phyloP scores from a whole-genome alignment of 169 alveolate species.

The Plasmodium inui region DNA sequence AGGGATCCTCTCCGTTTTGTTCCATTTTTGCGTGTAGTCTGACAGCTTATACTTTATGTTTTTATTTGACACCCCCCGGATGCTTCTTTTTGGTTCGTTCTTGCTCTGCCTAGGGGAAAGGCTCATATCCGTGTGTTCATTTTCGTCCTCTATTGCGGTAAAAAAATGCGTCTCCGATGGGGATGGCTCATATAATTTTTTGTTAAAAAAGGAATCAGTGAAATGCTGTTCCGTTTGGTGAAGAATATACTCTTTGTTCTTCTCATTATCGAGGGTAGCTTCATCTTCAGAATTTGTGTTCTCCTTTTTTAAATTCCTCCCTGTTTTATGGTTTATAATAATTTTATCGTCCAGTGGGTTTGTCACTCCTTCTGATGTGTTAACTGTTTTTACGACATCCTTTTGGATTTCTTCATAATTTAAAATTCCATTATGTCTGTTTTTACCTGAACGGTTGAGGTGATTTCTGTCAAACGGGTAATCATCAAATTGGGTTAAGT shows the following conservation, averaged over 20 bases:
- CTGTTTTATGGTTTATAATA: background rate
- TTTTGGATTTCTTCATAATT: background rate
- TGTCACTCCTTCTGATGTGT: background rate
- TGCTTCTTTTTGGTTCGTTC: background rate
- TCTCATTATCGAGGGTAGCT: background rate
- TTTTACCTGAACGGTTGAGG: constrained; percentile 13
- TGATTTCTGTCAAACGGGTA: background rate
- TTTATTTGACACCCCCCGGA: background rate
- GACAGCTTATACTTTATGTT: constrained; percentile 47
- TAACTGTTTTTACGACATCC: background rate
- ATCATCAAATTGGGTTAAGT: background rate
- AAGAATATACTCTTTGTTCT: background rate
- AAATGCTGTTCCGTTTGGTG: background rate
- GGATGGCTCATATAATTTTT: constrained; percentile 5
- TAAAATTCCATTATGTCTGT: background rate
- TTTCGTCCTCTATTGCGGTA: background rate
- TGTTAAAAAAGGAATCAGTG: background rate
- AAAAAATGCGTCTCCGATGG: constrained; percentile 24
- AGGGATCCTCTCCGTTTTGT: background rate
- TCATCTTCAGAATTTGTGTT: constrained; percentile 7
- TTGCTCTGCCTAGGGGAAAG: constrained; percentile 3
- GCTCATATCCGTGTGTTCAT: background rate
- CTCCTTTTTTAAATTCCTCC: background rate
- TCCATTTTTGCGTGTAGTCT: constrained; percentile 14
- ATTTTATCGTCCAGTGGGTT: background rate